A percentile compares a stretch with the other conserved stretches of the same genome.
Evolutionary conservation across 345 rosid species (phyloP).

Genomic region (Acer negundo): DNA sequence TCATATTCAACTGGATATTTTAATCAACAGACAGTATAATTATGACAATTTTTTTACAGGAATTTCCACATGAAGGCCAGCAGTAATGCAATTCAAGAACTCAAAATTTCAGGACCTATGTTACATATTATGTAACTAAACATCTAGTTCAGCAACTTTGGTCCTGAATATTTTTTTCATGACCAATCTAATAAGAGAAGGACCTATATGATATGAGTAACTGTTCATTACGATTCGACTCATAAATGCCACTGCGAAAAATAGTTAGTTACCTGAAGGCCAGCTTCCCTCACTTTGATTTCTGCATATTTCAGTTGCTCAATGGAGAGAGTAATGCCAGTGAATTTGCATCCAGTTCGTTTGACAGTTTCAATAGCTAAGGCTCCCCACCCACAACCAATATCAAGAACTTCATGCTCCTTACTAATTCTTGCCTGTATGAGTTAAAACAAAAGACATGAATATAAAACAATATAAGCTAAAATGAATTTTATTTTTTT

Average conservation of each 20-base stretch:
- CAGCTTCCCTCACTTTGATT: slow-evolving; percentile 74
- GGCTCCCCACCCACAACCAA: slow-evolving; percentile 96
- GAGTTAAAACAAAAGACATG: background rate
- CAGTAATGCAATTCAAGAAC: no score
- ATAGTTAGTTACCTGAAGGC: slow-evolving; percentile 59
- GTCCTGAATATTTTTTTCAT: no score
- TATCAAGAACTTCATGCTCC: slow-evolving; percentile 72
- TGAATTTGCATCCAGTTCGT: slow-evolving; percentile 85
- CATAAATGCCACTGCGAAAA: background rate
- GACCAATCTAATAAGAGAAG: no score
- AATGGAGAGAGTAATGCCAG: slow-evolving; percentile 76
- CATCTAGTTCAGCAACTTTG: no score
- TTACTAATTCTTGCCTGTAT: slow-evolving; percentile 59
- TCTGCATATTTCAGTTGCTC: slow-evolving; percentile 78
- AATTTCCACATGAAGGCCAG: no score
- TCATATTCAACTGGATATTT: no score
- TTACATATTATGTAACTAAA: no score
- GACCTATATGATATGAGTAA: background rate
- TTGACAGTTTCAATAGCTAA: slow-evolving; percentile 82
- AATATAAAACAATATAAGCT: background rate
- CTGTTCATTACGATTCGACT: background rate
- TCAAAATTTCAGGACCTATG: no score
- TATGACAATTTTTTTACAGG: no score
- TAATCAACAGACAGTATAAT: no score
- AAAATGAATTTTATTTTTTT: background rate